Base-by-base conservation (phyloP, 108 stramenopile species). In the Skeletonema grethae region DNA sequence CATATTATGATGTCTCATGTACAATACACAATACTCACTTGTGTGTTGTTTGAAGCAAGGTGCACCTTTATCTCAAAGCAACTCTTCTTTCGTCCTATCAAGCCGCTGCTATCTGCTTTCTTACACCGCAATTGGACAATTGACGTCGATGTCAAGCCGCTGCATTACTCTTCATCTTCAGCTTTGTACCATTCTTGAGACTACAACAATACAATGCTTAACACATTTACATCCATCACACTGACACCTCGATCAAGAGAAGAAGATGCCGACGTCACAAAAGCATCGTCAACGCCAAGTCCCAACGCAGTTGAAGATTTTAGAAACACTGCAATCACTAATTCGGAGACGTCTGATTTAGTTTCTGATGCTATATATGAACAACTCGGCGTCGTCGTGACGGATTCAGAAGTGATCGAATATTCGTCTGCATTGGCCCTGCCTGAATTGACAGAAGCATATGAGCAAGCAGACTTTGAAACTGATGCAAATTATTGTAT, bases 241-340 rank as follows among this genome's bases (percentile, higher is more conserved):
- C 46, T 48, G 3, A 48, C 46, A 13, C 46, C 46, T 48, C 46
- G 13, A 18, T 18, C 46, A 20, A 48, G 18, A 20, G 46, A 20
- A 18, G 18, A 48, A 16, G 46, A 48, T 7, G 83, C 80, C 10
- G 73, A 59, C 6, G 66, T 61, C 18, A 79, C 71, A 30, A 62
- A 75, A 16, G 25, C 48, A 35, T 84, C 86, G 41, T 85, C 77
- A 32, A 62, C 70, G 35, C 50, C 70, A 11, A 71, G 70, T 36
- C 70, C 70, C 1, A 55, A 71, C 8, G 45, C 61, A 15, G 70
- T 71, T 1, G 7, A 71, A 31, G 61, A 71, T 16, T 71, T 71
- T 53, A 24, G 61, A 36, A 62, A 38, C 22, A 35, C 8, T 25
- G 50, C 16, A 4, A 36, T 43, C 41, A 53, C 29, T 0, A 18